Evolutionary conservation across 495 filamentous ascomycete genomes (phyloP), one percentile per base, ranked within the genome.

Genomic region (Hyaloscypha hepaticicola): DNA sequence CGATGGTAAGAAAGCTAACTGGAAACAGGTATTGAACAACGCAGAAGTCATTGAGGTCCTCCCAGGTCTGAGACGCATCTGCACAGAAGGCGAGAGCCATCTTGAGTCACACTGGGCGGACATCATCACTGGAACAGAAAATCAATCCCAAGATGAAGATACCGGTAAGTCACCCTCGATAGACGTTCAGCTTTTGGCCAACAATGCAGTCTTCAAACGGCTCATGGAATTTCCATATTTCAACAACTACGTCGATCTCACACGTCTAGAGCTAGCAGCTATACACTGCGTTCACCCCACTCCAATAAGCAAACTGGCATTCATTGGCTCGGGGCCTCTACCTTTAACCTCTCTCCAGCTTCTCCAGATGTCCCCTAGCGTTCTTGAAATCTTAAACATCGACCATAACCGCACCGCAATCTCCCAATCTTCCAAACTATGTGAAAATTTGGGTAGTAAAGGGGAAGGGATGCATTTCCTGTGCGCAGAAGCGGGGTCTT

Each of bases 251-350:
- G 25, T 74, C 24, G 75, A 76, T 34, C 74, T 82, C 50, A 68
- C 75, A 14, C 71, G 70, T 22, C 72, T 82, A 67, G 80, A 82
- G 64, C 63, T 77, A 21, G 53, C 66, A n/a, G 66, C 74, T 27
- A 60, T 80, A 11, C 33, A 67, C 27, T 71, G 72, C 21, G 66
- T 76, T 31, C 4, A 12, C 5, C 3, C 56, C 52, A 2, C 55
- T 49, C 2, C 55, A 22, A 60, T 60, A 4, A 6, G 24, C 19
- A 67, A 55, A 34, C 69, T 75, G 16, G 74, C 72, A 21, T 77
- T 82, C 64, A 69, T 82, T 2, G 79, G 80, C 14, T 77, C 73
- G 16, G 79, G 80, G 7, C 78, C 78, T 0, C 58, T 83, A 2
- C 80, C 79, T 0, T 52, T 80, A 25, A 78, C 76, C 0, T 72